Base-by-base conservation (phyloP, 129 eudicot genomes). In the Artemisia tridentata region DNA sequence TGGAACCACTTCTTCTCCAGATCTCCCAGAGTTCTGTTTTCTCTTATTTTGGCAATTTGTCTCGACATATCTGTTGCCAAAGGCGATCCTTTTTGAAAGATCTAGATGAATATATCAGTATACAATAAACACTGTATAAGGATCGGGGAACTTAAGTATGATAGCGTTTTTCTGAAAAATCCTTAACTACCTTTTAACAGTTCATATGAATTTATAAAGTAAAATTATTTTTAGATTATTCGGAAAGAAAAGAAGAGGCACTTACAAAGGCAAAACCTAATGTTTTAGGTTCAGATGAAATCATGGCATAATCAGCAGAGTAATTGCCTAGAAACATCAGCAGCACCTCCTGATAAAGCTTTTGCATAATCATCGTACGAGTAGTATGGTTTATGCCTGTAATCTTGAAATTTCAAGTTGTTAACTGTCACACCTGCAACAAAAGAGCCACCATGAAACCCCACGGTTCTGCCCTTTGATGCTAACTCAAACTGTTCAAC, bases 401-500 rank as follows among this genome's bases (percentile, higher is more conserved):
- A 59, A 59, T 59, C 17, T 16, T 25, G 19, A 13, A 59, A 59
- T 7, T 59, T 25, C 7, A 10, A 59, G 65, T 59, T 59, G 29
- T 25, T 14, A 12, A 59, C 65, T 8, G 31, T 18, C 45, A 59
- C 65, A 21, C 65, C 65, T 59, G 65, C 29, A n/a, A 59, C 65
- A 59, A 59, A 59, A 25, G 65, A 59, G 11, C 65, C 65, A 9
- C 65, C 65, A 59, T 59, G 65, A 59, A 71, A 72, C 29, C 90
- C 95, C 17, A 62, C 61, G 0, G 65, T 75, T 9, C 59, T 73
- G 0, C 80, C 75, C 46, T 55, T 76, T 15, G 77, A 60, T 25
- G 83, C 69, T 27, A 62, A 59, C 52, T 78, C 69, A 12, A 86
- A 65, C 53, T 78, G 81, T 48, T 82, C 72, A 38, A 86, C 81